Conservation (phyloP, 2,329 filamentous ascomycete species). For the Neonectria coccinea region DNA sequence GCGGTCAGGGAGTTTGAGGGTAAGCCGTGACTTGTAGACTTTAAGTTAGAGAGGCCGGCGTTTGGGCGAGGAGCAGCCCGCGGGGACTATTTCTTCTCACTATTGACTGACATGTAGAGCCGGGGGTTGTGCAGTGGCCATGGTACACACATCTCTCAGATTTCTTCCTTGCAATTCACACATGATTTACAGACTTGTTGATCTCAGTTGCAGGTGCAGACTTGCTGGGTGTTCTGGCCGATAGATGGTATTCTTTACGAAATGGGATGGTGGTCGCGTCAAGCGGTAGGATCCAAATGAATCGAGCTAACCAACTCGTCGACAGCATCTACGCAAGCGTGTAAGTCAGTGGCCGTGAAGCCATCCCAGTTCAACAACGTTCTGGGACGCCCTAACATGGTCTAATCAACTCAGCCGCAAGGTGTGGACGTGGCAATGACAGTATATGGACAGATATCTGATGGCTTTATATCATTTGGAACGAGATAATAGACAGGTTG, state of each 20-base stretch:
- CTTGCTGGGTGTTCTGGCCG: conserved; percentile 15
- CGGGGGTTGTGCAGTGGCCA: conserved; percentile 25
- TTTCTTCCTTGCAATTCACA: conserved; percentile 29
- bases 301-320: no score
- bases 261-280: background rate
- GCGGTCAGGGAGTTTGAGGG: conserved; percentile 20
- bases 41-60: conserved; percentile 38
- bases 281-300: background rate
- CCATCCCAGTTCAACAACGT: no score
- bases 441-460: conserved; percentile 29
- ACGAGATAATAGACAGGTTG: conserved; percentile 23
- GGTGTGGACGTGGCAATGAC: conserved; percentile 9
- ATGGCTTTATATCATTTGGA: conserved; percentile 17
- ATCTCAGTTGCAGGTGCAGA: conserved; percentile 29
- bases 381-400: background rate
- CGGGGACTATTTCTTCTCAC: conserved; percentile 24
- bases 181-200: conserved; percentile 33
- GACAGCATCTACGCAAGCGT: background rate
- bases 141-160: conserved; percentile 24
- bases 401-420: background rate
- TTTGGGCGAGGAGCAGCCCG: conserved; percentile 32
- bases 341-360: no score
- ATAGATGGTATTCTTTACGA: background rate
- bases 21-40: conserved; percentile 46
- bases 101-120: conserved; percentile 37